Percentiles rank a stretch among this genome's conserved stretches.
Conservation (phyloP, 2,329 filamentous ascomycete genomes). For the Cercospora sesami region DNA sequence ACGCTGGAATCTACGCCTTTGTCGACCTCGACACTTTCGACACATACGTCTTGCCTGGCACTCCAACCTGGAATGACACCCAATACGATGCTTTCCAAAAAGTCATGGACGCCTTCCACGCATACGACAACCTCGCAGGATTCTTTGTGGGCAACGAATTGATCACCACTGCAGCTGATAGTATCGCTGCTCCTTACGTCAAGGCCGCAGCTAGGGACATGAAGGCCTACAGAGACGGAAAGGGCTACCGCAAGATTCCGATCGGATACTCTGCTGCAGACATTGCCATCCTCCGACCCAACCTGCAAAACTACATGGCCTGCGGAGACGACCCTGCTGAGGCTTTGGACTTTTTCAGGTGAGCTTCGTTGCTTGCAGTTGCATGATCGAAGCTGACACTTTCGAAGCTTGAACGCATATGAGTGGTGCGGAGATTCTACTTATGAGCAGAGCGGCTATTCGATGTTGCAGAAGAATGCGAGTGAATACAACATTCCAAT, state of each 20-base stretch:
- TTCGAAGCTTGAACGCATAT: constrained; percentile 65
- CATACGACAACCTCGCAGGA: constrained; percentile 76
- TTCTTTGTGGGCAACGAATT: constrained; percentile 91
- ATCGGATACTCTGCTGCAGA: constrained; percentile 87
- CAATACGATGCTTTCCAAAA: constrained; percentile 68
- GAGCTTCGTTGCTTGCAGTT: not conserved
- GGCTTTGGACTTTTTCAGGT: constrained; percentile 73
- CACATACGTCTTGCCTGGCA: constrained; percentile 58
- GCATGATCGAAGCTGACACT: not conserved
- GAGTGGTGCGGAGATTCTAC: constrained; percentile 32
- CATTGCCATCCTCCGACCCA: constrained; percentile 67
- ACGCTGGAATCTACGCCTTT: constrained; percentile 80
- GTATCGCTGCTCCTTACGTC: constrained; percentile 72
- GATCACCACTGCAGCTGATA: constrained; percentile 59
- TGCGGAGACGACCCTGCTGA: constrained; percentile 71
- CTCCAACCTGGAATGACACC: constrained; percentile 69
- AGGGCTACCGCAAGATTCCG: constrained; percentile 77
- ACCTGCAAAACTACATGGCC: constrained; percentile 72
- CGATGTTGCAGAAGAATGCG: constrained; percentile 65
- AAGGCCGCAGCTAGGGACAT: constrained; percentile 70
- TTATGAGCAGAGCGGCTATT: constrained; percentile 64
- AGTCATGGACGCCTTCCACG: constrained; percentile 75
- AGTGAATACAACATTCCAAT: constrained; percentile 76
- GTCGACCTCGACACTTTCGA: constrained; percentile 77
- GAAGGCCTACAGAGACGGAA: constrained; percentile 74